phyloP scores from a whole-genome alignment of 1,139 yeast species.

The Zygosaccharomyces sapae region DNA sequence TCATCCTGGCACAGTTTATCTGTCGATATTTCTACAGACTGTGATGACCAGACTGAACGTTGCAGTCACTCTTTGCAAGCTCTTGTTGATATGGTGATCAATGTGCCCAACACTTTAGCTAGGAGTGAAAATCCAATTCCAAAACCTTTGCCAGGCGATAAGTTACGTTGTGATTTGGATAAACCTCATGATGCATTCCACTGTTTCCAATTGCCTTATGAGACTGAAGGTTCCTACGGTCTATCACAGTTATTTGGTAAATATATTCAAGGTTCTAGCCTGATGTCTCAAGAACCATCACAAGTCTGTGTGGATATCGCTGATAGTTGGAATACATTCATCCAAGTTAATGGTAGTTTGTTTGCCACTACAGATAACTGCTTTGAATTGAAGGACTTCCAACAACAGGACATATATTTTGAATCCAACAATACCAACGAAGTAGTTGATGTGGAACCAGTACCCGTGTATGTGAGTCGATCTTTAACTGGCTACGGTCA shows the following conservation, averaged over 20 bases:
- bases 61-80: constrained; percentile 63
- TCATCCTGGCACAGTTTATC: constrained; percentile 95
- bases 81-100: constrained; percentile 68
- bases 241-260: constrained; percentile 69
- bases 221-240: constrained; percentile 49
- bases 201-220: constrained; percentile 73
- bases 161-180: constrained; percentile 64
- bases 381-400: constrained; percentile 39
- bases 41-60: constrained; percentile 34
- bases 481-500: constrained; percentile 90
- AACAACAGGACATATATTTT: constrained; percentile 42
- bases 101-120: constrained; percentile 63
- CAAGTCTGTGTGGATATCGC: constrained; percentile 46
- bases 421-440: constrained; percentile 39
- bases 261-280: constrained; percentile 60
- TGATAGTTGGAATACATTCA: constrained; percentile 45
- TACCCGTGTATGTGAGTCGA: constrained; percentile 74
- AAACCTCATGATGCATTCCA: constrained; percentile 57
- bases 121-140: constrained; percentile 71
- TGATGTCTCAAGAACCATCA: constrained; percentile 43
- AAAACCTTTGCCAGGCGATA: constrained; percentile 64
- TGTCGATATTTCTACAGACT: constrained; percentile 67
- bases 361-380: constrained; percentile 37
- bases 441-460: constrained; percentile 40
- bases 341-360: constrained; percentile 30